A percentile compares a stretch with the other conserved stretches of the same genome.
phyloP scores from a whole-genome alignment of 768 basidiomycete genomes.

The Amanita molliuscula region DNA sequence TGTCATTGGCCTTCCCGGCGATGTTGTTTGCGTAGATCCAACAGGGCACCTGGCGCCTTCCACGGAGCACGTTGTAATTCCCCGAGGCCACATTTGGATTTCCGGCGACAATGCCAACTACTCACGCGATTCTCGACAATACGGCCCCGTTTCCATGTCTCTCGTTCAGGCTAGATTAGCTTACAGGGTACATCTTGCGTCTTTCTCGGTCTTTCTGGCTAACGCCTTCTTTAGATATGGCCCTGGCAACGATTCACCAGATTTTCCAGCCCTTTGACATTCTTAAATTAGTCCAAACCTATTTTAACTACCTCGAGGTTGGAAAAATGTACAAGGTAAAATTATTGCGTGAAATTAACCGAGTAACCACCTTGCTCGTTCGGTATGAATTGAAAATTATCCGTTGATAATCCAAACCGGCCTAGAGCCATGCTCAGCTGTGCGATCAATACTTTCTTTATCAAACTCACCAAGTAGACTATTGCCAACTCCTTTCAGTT shows the following conservation, averaged over 20 bases:
- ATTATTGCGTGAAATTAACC: constrained; percentile 59
- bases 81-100: constrained; percentile 85
- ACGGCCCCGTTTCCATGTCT: constrained; percentile 84
- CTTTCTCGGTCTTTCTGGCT: background rate
- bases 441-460: background rate
- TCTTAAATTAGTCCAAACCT: constrained; percentile 18
- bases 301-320: background rate
- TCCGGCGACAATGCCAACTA: constrained; percentile 78
- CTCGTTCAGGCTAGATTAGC: constrained; percentile 60
- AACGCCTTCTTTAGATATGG: constrained; percentile 27
- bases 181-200: constrained; percentile 41
- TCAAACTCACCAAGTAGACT: constrained; percentile 63
- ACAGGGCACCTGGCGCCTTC: constrained; percentile 54
- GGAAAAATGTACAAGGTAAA: background rate
- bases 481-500: constrained; percentile 90
- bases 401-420: constrained; percentile 88
- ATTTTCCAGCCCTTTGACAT: constrained; percentile 32
- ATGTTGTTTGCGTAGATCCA: constrained; percentile 83
- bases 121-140: constrained; percentile 84
- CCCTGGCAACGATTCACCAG: constrained; percentile 26
- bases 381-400: constrained; percentile 95
- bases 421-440: constrained; percentile 31
- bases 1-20: constrained; percentile 83
- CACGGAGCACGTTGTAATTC: constrained; percentile 66
- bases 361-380: constrained; percentile 95